Conservation (phyloP, 2,329 filamentous ascomycete species). For the Colletotrichum sp. region DNA sequence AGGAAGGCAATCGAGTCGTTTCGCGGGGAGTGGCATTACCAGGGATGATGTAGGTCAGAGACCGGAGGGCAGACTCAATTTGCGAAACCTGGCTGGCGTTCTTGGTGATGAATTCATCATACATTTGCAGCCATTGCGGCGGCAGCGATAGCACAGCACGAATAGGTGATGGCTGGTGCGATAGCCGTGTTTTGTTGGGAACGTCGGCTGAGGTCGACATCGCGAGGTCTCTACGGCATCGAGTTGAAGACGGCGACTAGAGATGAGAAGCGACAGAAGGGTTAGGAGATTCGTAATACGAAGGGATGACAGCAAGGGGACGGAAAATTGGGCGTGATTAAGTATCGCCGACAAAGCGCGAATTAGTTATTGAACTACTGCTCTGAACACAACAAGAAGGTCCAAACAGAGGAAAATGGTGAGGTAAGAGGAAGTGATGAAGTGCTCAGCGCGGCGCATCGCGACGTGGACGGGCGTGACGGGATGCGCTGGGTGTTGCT, state of each 20-base stretch:
- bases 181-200: constrained; percentile 17
- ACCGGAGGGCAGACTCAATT: constrained; percentile 91
- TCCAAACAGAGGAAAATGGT: neutral
- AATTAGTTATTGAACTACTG: neutral
- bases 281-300: neutral
- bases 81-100: constrained; percentile 93
- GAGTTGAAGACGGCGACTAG: neutral
- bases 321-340: neutral
- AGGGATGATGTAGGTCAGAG: constrained; percentile 94
- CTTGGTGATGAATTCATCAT: constrained; percentile 91
- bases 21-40: constrained; percentile 48
- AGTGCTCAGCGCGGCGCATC: constrained; percentile 1
- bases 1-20: neutral
- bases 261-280: neutral
- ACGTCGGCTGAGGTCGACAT: constrained; percentile 22
- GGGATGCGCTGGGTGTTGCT: neutral
- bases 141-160: constrained; percentile 57
- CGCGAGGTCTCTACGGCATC: neutral
- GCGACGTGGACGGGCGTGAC: neutral
- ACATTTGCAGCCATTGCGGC: constrained; percentile 71
- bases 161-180: constrained; percentile 10
- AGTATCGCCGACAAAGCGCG: neutral
- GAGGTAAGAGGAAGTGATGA: neutral
- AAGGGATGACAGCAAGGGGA: neutral
- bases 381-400: neutral